phyloP scores from a whole-genome alignment of 139 green algal species.

The Closterium sp. region DNA sequence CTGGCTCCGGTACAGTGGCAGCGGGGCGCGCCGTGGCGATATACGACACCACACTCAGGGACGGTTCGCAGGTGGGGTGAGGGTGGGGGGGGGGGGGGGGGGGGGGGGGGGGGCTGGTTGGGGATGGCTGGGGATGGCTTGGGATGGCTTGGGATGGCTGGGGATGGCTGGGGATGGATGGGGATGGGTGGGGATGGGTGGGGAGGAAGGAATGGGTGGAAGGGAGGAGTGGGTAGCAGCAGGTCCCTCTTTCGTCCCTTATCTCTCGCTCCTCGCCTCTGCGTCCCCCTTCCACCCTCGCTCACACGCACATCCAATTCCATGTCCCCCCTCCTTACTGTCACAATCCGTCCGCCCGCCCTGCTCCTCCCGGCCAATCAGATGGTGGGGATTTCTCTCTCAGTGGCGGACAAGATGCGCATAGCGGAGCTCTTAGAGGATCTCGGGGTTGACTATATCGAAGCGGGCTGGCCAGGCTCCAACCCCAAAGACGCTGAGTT shows the following conservation, averaged over 20 bases:
- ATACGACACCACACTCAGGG: constrained; percentile 41
- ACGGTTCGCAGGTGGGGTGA: constrained; percentile 38
- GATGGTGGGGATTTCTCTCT: constrained; percentile 57
- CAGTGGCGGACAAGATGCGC: constrained; percentile 52
- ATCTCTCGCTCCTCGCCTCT: constrained; percentile 14
- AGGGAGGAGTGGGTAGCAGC: background rate
- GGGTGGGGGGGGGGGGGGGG: background rate
- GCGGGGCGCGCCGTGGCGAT: background rate
- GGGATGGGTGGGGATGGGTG: background rate
- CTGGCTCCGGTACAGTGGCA: background rate
- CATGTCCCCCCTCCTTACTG: background rate
- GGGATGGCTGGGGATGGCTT: background rate
- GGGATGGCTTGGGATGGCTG: background rate
- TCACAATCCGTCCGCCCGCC: background rate
- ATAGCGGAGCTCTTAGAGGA: constrained; percentile 44
- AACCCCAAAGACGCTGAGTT: constrained; percentile 61
- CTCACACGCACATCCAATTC: background rate
- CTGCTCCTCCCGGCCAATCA: background rate
- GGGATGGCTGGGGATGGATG: background rate
- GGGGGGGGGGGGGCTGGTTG: background rate
- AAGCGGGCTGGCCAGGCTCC: constrained; percentile 56
- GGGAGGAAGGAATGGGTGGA: background rate
- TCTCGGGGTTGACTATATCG: constrained; percentile 56
- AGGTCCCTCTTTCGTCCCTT: background rate
- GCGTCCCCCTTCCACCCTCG: background rate